Base-by-base conservation (phyloP, 208 protist genomes). In the Acanthamoeba triangularis region DNA sequence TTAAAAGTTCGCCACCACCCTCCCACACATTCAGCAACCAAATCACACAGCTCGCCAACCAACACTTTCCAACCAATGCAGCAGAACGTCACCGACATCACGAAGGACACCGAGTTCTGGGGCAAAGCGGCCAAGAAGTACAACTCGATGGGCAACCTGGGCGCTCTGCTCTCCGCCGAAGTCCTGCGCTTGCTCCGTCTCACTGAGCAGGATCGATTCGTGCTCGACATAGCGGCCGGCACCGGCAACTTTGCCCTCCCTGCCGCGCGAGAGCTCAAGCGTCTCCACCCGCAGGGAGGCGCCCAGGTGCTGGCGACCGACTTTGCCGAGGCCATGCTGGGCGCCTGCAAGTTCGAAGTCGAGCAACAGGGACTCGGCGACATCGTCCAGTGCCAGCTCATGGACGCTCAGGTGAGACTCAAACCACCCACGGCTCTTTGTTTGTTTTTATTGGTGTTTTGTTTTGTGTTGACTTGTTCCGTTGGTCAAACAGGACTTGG, bases 321-420 rank as follows among this genome's bases (percentile, higher is more conserved):
- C 80, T 88, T 88, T 59, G 41, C 28, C 47, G 80, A 56, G n/a
- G 80, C 44, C 47, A 33, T 88, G 35, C 37, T 88, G 2, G 28
- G 28, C 0, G 44, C 20, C 6, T 49, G n/a, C 28, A 16, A 61
- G 80, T 33, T 61, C 35, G 47, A 52, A 18, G 80, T 23, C 6
- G n/a, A 88, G 44, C 25, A 63, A 25, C 37, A 88, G 16, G 80
- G 80, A n/a, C 41, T 88, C 13, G 20, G 80, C 80, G 80, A 88
- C 52, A 59, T 88, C 80, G 44, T 88, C 0, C 37, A 88, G 44
- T 88, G 35, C 80, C 7, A 41, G 35, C 80, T 28, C 37, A 59
- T 88, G 35, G 80, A 88, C 49, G 49, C 49, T 6, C 49, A 54
- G n/a, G n/a, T n/a, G n/a, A n/a, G n/a, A n/a, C n/a, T n/a, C n/a